A percentile compares a stretch with the other conserved stretches of the same genome.
These are phyloP conservation scores for Talaromyces sp. DNA, from an alignment of 2,329 filamentous ascomycete genomes.

Conservation along the genomic window DNA sequence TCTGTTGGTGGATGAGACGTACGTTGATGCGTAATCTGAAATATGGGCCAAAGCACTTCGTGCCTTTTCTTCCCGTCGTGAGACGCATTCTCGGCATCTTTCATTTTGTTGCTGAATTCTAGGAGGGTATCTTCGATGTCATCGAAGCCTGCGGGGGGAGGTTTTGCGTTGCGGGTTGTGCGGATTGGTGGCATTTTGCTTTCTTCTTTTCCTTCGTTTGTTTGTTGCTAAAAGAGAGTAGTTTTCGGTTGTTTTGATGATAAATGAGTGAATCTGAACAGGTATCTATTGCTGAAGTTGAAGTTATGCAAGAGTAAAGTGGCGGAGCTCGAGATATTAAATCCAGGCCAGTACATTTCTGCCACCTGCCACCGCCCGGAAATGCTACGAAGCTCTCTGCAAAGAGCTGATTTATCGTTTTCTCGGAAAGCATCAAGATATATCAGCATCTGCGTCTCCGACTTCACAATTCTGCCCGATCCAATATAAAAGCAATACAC, in stretches of 20 bases:
- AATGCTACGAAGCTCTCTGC: neutral
- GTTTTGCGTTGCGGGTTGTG: slow-evolving; percentile 58
- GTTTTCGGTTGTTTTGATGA: neutral
- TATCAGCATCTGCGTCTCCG: neutral
- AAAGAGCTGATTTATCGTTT: neutral
- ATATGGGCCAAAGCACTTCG: slow-evolving; percentile 93
- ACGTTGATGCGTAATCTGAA: slow-evolving; percentile 93
- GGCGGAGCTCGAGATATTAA: slow-evolving; percentile 2
- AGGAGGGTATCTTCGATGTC: slow-evolving; percentile 66
- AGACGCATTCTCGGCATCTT: slow-evolving; percentile 82
- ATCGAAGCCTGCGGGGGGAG: slow-evolving; percentile 64
- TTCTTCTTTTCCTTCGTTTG: neutral
- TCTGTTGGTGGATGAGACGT: slow-evolving; percentile 33
- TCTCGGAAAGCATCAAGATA: neutral
- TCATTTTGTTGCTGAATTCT: slow-evolving; percentile 66
- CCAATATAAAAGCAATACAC: no score
- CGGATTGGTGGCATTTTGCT: slow-evolving; percentile 60
- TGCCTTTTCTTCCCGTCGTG: slow-evolving; percentile 77
- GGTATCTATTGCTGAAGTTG: neutral
- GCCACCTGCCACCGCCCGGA: slow-evolving; percentile 25
- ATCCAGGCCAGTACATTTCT: slow-evolving; percentile 21
- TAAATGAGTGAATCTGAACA: neutral
- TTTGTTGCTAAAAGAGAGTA: neutral
- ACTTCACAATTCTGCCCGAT: neutral
- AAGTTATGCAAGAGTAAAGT: neutral